phyloP scores from a whole-genome alignment of 176 grass and related monocot genomes.

The Avena eriantha region DNA sequence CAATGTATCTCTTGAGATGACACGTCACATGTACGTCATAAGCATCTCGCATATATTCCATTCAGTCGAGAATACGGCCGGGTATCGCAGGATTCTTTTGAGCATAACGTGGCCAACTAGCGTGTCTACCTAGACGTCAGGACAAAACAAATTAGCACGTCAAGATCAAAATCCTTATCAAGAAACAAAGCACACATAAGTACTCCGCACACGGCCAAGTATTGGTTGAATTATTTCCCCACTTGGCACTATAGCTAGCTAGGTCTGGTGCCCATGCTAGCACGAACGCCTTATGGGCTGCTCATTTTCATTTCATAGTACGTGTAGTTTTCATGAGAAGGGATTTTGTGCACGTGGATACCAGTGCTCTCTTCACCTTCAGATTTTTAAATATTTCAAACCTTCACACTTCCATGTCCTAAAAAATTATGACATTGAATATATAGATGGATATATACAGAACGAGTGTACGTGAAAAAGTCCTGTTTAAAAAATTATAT shows the following conservation, averaged over 20 bases:
- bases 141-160: not conserved
- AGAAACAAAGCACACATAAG: not conserved
- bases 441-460: too few relatives aligned
- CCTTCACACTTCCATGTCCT: too few relatives aligned
- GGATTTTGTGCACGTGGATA: too few relatives aligned
- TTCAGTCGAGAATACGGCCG: not conserved
- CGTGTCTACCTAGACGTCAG: not conserved
- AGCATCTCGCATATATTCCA: not conserved
- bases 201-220: not conserved
- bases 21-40: not conserved
- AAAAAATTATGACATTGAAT: too few relatives aligned
- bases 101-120: not conserved
- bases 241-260: not conserved
- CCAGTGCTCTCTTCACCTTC: too few relatives aligned
- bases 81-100: not conserved
- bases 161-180: not conserved
- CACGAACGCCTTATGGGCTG: not conserved
- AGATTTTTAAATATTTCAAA: too few relatives aligned
- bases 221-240: not conserved
- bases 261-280: not conserved
- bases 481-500: too few relatives aligned
- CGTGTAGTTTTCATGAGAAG: not conserved
- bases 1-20: too few relatives aligned
- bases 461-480: too few relatives aligned
- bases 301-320: not conserved